Evolutionary conservation across 1,284 basidiomycete species (phyloP).

Genomic region (Puccinia novopanici): DNA sequence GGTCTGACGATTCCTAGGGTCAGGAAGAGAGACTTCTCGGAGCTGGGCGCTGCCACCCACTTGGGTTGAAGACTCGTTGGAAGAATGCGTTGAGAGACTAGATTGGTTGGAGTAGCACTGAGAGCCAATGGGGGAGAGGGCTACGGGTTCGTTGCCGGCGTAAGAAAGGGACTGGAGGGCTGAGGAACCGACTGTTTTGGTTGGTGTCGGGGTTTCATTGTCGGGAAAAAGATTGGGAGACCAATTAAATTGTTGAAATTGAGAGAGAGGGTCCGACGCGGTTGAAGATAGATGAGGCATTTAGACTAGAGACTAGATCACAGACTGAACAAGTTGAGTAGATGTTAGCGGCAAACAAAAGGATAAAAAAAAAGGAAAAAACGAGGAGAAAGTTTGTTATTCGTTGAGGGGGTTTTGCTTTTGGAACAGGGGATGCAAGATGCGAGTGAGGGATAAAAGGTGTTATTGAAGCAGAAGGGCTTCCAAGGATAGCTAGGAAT

Average conservation of each 20-base stretch:
- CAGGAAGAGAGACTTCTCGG: not conserved
- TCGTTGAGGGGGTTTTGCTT: not conserved
- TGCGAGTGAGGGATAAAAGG: not conserved
- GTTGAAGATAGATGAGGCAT: conserved; percentile 23
- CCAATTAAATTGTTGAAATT: conserved; percentile 44
- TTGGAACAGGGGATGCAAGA: conserved; percentile 14
- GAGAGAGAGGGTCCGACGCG: conserved; percentile 29
- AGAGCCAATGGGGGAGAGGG: conserved; percentile 31
- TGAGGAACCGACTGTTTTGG: conserved; percentile 33
- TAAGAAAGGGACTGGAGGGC: conserved; percentile 27
- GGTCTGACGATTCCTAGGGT: not conserved
- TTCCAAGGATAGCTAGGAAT: not conserved
- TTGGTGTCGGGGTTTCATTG: conserved; percentile 16
- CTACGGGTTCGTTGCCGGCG: conserved; percentile 9
- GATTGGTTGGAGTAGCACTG: conserved; percentile 37
- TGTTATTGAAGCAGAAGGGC: not conserved
- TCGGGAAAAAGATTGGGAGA: conserved; percentile 26
- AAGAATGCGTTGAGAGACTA: not conserved
- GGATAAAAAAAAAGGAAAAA: not conserved
- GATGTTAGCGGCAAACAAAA: conserved; percentile 3
- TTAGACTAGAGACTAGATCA: conserved; percentile 6
- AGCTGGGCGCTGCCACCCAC: conserved; percentile 36
- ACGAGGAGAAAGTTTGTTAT: not conserved
- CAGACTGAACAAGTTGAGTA: conserved; percentile 5
- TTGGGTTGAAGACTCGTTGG: conserved; percentile 18